Percentiles rank a stretch among this genome's conserved stretches.
phyloP scores from a whole-genome alignment of 1,284 basidiomycete genomes.

The Coriolopsis trogii region DNA sequence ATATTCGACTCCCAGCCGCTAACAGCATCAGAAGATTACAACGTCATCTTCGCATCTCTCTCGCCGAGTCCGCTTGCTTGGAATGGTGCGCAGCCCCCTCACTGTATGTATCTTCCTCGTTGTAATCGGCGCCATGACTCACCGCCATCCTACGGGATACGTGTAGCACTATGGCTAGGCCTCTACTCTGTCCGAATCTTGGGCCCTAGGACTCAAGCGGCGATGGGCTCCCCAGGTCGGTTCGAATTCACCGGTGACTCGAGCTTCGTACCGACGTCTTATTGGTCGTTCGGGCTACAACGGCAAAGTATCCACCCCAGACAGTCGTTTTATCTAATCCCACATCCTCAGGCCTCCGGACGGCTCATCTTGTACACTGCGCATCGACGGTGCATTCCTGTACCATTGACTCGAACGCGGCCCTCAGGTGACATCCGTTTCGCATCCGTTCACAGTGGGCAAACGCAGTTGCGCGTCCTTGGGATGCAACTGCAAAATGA shows the following conservation, averaged over 20 bases:
- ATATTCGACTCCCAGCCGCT: no score
- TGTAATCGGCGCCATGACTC: conserved; percentile 4
- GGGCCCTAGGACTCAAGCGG: conserved; percentile 10
- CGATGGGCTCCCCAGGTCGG: conserved; percentile 3
- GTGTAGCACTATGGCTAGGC: not conserved
- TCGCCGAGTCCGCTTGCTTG: conserved; percentile 2
- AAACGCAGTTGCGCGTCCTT: conserved; percentile 6
- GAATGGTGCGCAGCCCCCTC: conserved; percentile 1
- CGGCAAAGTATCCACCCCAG: not conserved
- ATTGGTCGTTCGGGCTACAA: not conserved
- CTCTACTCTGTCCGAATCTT: not conserved
- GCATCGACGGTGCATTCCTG: not conserved
- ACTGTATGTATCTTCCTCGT: not conserved
- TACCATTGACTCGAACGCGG: conserved; percentile 2
- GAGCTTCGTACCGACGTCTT: not conserved
- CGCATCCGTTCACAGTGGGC: not conserved
- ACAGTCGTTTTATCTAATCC: not conserved
- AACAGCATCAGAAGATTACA: not conserved
- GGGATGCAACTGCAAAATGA: no score
- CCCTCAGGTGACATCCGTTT: conserved; percentile 1
- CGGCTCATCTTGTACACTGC: not conserved
- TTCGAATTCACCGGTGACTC: conserved; percentile 12
- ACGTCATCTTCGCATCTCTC: not conserved
- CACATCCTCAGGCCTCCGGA: not conserved
- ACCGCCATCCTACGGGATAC: conserved; percentile 1